Percentiles rank a stretch among this genome's conserved stretches.
phyloP scores from a whole-genome alignment of 192 early-diverging fungal species.

The Coemansia sp. region DNA sequence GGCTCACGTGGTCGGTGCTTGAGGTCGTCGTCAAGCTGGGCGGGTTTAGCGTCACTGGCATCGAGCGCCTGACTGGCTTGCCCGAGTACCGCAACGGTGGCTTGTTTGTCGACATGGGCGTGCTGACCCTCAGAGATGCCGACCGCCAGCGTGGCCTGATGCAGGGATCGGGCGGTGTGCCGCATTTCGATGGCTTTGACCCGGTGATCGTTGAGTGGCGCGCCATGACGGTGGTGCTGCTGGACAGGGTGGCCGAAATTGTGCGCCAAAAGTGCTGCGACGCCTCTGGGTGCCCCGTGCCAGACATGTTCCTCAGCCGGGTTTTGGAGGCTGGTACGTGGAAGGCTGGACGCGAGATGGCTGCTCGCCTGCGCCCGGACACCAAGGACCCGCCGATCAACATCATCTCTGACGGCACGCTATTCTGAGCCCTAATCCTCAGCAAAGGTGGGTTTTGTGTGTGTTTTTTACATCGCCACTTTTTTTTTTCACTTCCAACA shows the following conservation, averaged over 20 bases:
- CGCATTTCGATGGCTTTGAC: constrained; percentile 73
- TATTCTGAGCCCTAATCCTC: constrained; percentile 60
- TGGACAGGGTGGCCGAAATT: constrained; percentile 69
- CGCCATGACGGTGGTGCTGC: constrained; percentile 78
- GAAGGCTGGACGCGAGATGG: constrained; percentile 91
- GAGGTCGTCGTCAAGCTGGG: constrained; percentile 68
- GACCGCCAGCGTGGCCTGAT: constrained; percentile 59
- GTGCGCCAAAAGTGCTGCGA: constrained; percentile 59
- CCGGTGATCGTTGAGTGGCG: constrained; percentile 92
- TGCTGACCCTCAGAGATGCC: constrained; percentile 61
- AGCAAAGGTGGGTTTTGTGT: background rate
- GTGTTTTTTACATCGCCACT: background rate
- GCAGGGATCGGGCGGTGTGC: constrained; percentile 49
- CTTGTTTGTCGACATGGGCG: constrained; percentile 81
- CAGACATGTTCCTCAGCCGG: constrained; percentile 67
- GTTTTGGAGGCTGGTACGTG: constrained; percentile 92
- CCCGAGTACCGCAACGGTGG: constrained; percentile 87
- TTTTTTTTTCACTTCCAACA: background rate
- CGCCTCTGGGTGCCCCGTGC: constrained; percentile 49
- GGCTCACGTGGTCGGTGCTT: constrained; percentile 91
- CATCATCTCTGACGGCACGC: constrained; percentile 80
- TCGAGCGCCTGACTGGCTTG: constrained; percentile 78
- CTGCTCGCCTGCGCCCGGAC: constrained; percentile 70
- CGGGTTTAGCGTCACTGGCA: constrained; percentile 51
- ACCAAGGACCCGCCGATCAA: constrained; percentile 90